Evolutionary conservation across 495 filamentous ascomycete genomes (phyloP).

Genomic region (Talaromyces stipitatus): DNA sequence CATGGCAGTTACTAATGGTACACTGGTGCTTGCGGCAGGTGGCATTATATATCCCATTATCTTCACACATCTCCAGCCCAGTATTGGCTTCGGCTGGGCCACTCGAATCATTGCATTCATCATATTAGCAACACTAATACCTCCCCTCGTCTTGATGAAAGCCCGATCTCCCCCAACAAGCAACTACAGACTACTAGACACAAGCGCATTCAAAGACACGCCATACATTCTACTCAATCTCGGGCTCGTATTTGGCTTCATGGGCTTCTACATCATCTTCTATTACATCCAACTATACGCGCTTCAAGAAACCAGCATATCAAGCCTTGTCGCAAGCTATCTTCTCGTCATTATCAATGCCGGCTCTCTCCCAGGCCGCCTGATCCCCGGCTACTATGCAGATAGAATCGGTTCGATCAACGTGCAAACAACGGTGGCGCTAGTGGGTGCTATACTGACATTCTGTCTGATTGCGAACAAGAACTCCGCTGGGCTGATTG

Average conservation of each 20-base stretch:
- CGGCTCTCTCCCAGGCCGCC: constrained; percentile 35
- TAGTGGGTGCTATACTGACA: constrained; percentile 20
- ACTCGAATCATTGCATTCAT: constrained; percentile 64
- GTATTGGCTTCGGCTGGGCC: constrained; percentile 66
- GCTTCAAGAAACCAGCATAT: constrained; percentile 9
- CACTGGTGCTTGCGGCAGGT: too few relatives aligned
- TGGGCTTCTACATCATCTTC: constrained; percentile 33
- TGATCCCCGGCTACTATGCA: constrained; percentile 31
- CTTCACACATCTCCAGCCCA: constrained; percentile 52
- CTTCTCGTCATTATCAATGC: constrained; percentile 55
- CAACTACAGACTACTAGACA: constrained; percentile 19
- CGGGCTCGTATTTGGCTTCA: constrained; percentile 24
- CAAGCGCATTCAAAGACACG: constrained; percentile 24
- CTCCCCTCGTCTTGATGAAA: not conserved
- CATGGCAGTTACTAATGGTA: not conserved
- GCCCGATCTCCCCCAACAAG: not conserved
- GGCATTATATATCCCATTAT: constrained; percentile 55
- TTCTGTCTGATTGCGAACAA: constrained; percentile 28
- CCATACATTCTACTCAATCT: constrained; percentile 26
- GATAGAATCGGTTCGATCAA: constrained; percentile 28
- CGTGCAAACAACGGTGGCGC: constrained; percentile 19
- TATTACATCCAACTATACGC: constrained; percentile 34
- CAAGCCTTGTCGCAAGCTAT: constrained; percentile 29
- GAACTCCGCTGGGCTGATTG: constrained; percentile 26
- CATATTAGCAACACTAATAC: constrained; percentile 35